Percentiles rank a stretch among this genome's conserved stretches.
Conservation (phyloP, 495 filamentous ascomycete species). For the Podospora appendiculata region DNA sequence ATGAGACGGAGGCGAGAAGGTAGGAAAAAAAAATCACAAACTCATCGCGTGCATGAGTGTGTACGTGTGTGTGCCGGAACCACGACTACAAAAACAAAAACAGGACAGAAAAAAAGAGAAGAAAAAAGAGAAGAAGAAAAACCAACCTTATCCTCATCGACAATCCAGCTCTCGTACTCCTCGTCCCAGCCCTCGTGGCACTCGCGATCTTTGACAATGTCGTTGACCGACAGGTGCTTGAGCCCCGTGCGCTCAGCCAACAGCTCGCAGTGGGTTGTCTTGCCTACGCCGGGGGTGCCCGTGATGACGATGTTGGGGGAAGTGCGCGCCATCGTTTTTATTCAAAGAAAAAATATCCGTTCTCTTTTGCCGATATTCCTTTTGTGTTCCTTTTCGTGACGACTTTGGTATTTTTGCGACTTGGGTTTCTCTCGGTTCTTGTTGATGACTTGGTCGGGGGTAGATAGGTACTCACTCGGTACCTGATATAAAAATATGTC, state of each 20-base stretch:
- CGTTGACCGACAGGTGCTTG: constrained; percentile 80
- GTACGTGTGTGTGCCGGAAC: neutral
- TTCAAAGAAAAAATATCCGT: constrained; percentile 4
- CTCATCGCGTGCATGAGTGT: neutral
- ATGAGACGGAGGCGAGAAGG: no score
- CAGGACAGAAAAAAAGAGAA: no score
- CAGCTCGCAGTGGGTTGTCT: constrained; percentile 79
- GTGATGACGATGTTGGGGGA: constrained; percentile 90
- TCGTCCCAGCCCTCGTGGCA: constrained; percentile 84
- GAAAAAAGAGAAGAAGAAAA: constrained; percentile 1
- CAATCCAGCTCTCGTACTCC: constrained; percentile 79
- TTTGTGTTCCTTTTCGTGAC: no score
- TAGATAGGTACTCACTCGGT: no score
- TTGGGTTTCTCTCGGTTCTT: no score
- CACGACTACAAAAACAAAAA: neutral
- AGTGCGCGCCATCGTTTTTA: constrained; percentile 40
- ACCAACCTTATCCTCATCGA: constrained; percentile 84
- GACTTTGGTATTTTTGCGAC: no score
- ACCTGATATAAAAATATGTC: no score
- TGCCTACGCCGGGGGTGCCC: constrained; percentile 91
- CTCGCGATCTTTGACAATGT: constrained; percentile 74
- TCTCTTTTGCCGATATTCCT: neutral
- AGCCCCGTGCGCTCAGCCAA: constrained; percentile 58
- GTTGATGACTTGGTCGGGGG: no score
- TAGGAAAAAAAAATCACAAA: no score